Base-by-base conservation (phyloP, 2,329 filamentous ascomycete genomes). In the Clarireedia sp. region DNA sequence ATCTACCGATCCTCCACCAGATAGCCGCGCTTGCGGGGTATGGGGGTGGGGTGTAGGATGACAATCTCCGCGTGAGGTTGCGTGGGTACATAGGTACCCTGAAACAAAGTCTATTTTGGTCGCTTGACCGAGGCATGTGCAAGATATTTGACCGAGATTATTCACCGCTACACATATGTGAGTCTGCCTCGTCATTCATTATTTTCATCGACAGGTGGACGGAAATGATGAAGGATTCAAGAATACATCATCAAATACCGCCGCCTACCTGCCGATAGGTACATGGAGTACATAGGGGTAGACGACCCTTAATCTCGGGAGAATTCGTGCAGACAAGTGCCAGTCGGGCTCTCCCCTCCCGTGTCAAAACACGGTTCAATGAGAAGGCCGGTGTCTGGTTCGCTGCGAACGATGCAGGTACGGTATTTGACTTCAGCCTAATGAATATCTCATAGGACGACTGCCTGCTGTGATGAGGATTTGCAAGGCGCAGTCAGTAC, bases 71-170 rank as follows among this genome's bases (percentile, higher is more conserved):
- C 53, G 53, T 55, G 53, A 55, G 53, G 29, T 55, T 51, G 21
- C 53, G 45, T 51, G 52, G 49, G 52, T 49, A 36, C 36, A 14
- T 36, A 50, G 26, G 45, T 54, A 54, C 52, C 38, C 43, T 33
- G 36, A 49, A 36, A 50, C 19, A 44, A 40, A 40, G 12, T 40
- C 21, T 29, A 44, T 24, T 6, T 10, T 46, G 50, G 55, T 52
- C 50, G 50, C 55, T 52, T 56, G 55, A 56, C 44, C 49, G 50
- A 56, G 44, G 49, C 55, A 56, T 51, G 53, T 45, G 53, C 40
- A 43, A 49, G 19, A 44, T 49, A 48, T 43, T 16, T 37, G 53
- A 40, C 12, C n/a, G 33, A 51, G 47, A 51, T 19, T 37, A 17
- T 40, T 46, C 21, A 49, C 3, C 26, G 52, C 36, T 12, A 33